phyloP scores from a whole-genome alignment of 345 rosid species.

The Gossypium raimondii region DNA sequence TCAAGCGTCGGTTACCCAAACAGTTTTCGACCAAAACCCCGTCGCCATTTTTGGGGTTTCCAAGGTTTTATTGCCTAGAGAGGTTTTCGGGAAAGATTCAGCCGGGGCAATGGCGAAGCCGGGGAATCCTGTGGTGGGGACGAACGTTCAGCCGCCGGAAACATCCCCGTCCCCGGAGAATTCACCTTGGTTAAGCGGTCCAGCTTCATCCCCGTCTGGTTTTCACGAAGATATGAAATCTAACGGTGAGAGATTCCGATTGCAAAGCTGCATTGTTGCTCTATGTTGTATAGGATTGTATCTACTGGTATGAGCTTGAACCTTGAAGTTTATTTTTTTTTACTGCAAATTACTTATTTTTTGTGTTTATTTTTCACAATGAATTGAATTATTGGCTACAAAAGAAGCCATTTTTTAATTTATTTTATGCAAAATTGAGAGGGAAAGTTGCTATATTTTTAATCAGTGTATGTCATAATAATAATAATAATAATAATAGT shows the following conservation, averaged over 20 bases:
- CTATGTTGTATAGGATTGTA: slow-evolving; percentile 60
- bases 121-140: slow-evolving; percentile 22
- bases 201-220: slow-evolving; percentile 54
- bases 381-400: slow-evolving; percentile 41
- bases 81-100: slow-evolving; percentile 48
- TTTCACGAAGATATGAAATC: slow-evolving; percentile 32
- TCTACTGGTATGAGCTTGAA: slow-evolving; percentile 38
- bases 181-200: slow-evolving; percentile 28
- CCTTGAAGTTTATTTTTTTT: slow-evolving; percentile 2
- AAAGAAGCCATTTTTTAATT: slow-evolving; percentile 23
- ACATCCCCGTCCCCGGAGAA: slow-evolving; percentile 44
- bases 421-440: background rate
- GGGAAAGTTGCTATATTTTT: slow-evolving; percentile 9
- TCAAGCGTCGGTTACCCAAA: slow-evolving; percentile 79
- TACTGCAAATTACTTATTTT: slow-evolving; percentile 17
- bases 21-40: slow-evolving; percentile 82
- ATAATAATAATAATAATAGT: slow-evolving; percentile 29
- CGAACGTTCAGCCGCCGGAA: slow-evolving; percentile 43
- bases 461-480: slow-evolving; percentile 18
- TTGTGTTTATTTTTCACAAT: slow-evolving; percentile 12
- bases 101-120: slow-evolving; percentile 27
- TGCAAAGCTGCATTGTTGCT: slow-evolving; percentile 23
- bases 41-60: slow-evolving; percentile 87
- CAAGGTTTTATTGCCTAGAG: slow-evolving; percentile 72
- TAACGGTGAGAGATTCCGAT: slow-evolving; percentile 20